Evolutionary conservation across 2,329 filamentous ascomycete genomes (phyloP).

Genomic region (Gyromitra esculenta): DNA sequence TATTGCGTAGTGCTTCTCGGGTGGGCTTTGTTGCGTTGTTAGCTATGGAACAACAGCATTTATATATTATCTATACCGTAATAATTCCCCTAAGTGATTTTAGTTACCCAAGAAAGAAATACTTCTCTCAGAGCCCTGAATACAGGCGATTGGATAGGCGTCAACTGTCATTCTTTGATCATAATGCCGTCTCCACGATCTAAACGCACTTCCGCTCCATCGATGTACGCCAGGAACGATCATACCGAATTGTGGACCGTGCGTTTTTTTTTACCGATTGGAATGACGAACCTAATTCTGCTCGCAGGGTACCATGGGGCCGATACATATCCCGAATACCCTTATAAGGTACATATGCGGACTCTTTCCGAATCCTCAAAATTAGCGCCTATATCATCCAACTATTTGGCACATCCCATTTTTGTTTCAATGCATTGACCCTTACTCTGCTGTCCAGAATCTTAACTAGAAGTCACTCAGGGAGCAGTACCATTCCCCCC

Average conservation of each 20-base stretch:
- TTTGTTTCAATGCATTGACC: slow-evolving; percentile 26
- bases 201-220: background rate
- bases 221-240: background rate
- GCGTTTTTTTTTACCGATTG: background rate
- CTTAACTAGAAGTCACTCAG: background rate
- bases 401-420: background rate
- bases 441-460: background rate
- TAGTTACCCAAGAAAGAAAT: background rate
- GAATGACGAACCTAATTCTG: background rate
- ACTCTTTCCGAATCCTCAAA: background rate
- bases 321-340: slow-evolving; percentile 11
- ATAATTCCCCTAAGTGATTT: background rate
- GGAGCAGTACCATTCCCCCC: background rate
- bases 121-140: background rate
- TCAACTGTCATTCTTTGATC: background rate
- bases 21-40: background rate
- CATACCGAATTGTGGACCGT: slow-evolving; percentile 8
- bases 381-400: background rate
- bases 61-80: background rate
- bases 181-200: background rate
- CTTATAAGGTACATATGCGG: slow-evolving; percentile 1
- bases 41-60: background rate
- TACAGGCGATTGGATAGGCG: background rate
- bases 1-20: background rate
- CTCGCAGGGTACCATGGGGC: background rate